Conservation (phyloP, 2,329 filamentous ascomycete species). For the Microdochium paspali region DNA sequence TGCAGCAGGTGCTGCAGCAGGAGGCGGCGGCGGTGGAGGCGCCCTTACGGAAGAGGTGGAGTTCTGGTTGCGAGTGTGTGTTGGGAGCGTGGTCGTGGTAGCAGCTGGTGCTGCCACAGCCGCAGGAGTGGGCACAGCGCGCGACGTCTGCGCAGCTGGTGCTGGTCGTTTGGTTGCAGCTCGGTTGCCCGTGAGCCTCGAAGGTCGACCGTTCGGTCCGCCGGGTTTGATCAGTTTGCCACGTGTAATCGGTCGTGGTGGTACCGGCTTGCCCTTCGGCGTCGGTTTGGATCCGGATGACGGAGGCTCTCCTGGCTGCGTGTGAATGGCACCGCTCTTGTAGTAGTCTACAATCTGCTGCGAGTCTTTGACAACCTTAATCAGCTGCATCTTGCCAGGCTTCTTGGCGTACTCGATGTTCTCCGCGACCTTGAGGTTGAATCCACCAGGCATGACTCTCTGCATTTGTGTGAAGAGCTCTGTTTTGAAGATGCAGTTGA, state of each 20-base stretch:
- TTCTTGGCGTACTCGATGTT: constrained; percentile 96
- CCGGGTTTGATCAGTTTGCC: constrained; percentile 89
- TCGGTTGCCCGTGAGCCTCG: constrained; percentile 52
- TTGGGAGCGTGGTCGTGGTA: constrained; percentile 26
- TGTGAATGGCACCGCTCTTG: constrained; percentile 89
- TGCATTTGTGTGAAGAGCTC: constrained; percentile 93
- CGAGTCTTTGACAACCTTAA: constrained; percentile 88
- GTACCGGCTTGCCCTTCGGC: constrained; percentile 76
- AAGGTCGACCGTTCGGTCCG: constrained; percentile 72
- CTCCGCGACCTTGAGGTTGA: constrained; percentile 76
- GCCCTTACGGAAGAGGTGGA: constrained; percentile 41
- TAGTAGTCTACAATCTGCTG: constrained; percentile 71
- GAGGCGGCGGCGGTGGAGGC: constrained; percentile 55
- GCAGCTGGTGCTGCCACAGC: constrained; percentile 17
- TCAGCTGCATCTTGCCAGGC: constrained; percentile 78
- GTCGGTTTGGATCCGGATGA: constrained; percentile 77
- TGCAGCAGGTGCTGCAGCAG: constrained; percentile 56
- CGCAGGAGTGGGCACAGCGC: constrained; percentile 26
- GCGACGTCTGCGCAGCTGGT: constrained; percentile 15
- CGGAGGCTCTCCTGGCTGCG: constrained; percentile 71
- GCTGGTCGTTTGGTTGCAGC: constrained; percentile 18
- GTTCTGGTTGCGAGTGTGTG: constrained; percentile 45
- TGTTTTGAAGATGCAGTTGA: constrained; percentile 93
- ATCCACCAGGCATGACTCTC: constrained; percentile 66
- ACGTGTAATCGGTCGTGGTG: constrained; percentile 82